Evolutionary conservation across 2,329 filamentous ascomycete species (phyloP).

Genomic region (Lachnellula cervina): DNA sequence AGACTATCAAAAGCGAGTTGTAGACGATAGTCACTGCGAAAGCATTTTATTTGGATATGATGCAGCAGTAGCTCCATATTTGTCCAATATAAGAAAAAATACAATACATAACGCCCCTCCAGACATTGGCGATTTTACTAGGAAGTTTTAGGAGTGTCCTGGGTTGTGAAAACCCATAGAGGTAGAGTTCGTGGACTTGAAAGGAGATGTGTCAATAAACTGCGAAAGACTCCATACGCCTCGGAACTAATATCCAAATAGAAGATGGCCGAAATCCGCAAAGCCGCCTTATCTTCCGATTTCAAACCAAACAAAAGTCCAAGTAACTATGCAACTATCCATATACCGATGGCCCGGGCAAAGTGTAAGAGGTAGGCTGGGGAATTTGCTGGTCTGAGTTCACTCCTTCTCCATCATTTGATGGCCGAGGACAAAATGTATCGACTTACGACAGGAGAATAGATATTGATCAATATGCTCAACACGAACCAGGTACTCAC

Average conservation of each 20-base stretch:
- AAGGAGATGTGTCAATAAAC: slow-evolving; percentile 25
- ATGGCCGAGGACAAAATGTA: neutral
- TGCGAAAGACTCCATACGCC: too few relatives aligned
- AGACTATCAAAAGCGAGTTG: slow-evolving; percentile 28
- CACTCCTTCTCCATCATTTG: too few relatives aligned
- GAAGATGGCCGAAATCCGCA: neutral
- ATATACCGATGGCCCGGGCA: slow-evolving; percentile 10
- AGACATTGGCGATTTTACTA: slow-evolving; percentile 31
- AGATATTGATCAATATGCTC: slow-evolving; percentile 30
- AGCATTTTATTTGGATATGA: neutral
- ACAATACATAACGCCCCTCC: neutral
- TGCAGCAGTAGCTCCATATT: neutral
- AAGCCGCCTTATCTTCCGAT: slow-evolving; percentile 39
- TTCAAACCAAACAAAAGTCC: slow-evolving; percentile 16
- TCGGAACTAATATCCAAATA: too few relatives aligned
- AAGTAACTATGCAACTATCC: neutral
- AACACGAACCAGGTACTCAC: slow-evolving; percentile 32
- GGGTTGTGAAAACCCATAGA: slow-evolving; percentile 19
- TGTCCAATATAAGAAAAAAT: neutral
- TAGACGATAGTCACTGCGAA: slow-evolving; percentile 10
- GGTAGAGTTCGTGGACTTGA: slow-evolving; percentile 12
- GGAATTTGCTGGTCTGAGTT: neutral
- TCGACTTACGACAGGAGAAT: slow-evolving; percentile 29
- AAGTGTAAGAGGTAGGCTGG: slow-evolving; percentile 11
- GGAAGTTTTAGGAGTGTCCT: slow-evolving; percentile 28